These are phyloP conservation scores for Trichoderma asperellum DNA, from an alignment of 2,329 filamentous ascomycete genomes.

Conservation along the genomic window DNA sequence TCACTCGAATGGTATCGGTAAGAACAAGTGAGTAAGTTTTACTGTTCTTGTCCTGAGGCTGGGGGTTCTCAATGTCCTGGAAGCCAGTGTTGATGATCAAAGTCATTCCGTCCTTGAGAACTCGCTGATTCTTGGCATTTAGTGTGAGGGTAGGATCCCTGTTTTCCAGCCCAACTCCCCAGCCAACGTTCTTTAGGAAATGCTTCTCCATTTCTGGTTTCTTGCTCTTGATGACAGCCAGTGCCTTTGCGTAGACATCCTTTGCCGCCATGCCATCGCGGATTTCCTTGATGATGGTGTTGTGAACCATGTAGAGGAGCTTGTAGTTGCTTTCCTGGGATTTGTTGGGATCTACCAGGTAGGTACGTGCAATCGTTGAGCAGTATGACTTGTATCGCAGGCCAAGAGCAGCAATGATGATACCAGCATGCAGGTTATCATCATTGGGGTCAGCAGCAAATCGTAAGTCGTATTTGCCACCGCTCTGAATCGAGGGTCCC, in stretches of 20 bases:
- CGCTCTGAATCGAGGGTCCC: conserved; percentile 89
- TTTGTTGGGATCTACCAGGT: conserved; percentile 96
- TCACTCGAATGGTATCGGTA: conserved; percentile 91
- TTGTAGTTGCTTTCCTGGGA: conserved; percentile 94
- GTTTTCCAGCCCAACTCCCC: conserved; percentile 89
- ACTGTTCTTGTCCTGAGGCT: conserved; percentile 86
- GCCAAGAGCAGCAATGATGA: conserved; percentile 90
- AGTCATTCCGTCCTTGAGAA: conserved; percentile 95
- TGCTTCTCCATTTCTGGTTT: conserved; percentile 95
- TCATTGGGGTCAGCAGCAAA: conserved; percentile 78
- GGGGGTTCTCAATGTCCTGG: conserved; percentile 83
- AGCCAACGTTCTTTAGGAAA: conserved; percentile 90
- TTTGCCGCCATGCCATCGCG: conserved; percentile 84
- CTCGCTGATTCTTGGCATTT: conserved; percentile 82
- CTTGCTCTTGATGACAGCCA: conserved; percentile 79
- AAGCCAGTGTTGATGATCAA: conserved; percentile 89
- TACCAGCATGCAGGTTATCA: conserved; percentile 82
- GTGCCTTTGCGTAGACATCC: conserved; percentile 88
- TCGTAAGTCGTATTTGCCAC: conserved; percentile 90
- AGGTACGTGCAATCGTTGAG: conserved; percentile 89
- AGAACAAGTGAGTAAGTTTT: conserved; percentile 87
- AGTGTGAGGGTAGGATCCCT: conserved; percentile 81
- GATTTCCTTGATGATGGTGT: conserved; percentile 86
- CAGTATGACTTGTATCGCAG: conserved; percentile 96
- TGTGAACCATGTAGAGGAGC: conserved; percentile 81